Conservation (phyloP, 2,329 filamentous ascomycete genomes). For the Penicillium brasilianum region DNA sequence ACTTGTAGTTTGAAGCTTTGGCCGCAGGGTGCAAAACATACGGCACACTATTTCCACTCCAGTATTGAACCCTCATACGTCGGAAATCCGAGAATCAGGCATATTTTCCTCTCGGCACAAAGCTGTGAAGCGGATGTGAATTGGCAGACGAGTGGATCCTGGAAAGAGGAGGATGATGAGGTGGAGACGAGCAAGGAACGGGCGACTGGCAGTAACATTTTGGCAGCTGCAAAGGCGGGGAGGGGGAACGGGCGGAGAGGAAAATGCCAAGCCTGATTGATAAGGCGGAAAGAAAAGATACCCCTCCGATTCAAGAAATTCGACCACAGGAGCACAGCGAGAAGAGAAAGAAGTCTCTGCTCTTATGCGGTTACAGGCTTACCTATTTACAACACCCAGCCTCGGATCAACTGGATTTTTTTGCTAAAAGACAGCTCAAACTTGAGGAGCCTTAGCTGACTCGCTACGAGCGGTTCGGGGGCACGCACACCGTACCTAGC, state of each 20-base stretch:
- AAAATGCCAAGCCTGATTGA: background rate
- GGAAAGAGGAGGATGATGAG: background rate
- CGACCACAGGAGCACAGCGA: background rate
- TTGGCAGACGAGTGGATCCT: background rate
- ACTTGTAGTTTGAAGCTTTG: slow-evolving; percentile 1
- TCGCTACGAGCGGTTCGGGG: background rate
- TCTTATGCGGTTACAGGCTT: background rate
- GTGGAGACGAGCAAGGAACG: background rate
- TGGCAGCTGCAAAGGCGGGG: background rate
- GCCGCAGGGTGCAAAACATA: background rate
- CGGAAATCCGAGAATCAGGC: slow-evolving; percentile 6
- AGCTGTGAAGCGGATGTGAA: background rate
- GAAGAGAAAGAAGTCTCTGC: background rate
- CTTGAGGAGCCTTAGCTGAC: background rate
- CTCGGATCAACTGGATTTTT: background rate
- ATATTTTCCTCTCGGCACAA: slow-evolving; percentile 1
- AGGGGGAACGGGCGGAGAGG: slow-evolving; percentile 9
- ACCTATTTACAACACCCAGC: background rate
- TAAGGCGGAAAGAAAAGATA: background rate
- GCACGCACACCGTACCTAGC: no score
- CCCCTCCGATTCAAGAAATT: background rate
- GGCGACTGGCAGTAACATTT: background rate
- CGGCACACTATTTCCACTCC: slow-evolving; percentile 15
- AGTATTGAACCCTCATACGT: slow-evolving; percentile 17
- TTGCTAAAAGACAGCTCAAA: no score